Evolutionary conservation across 768 basidiomycete species (phyloP).

Genomic region (Phylloporus sp.): DNA sequence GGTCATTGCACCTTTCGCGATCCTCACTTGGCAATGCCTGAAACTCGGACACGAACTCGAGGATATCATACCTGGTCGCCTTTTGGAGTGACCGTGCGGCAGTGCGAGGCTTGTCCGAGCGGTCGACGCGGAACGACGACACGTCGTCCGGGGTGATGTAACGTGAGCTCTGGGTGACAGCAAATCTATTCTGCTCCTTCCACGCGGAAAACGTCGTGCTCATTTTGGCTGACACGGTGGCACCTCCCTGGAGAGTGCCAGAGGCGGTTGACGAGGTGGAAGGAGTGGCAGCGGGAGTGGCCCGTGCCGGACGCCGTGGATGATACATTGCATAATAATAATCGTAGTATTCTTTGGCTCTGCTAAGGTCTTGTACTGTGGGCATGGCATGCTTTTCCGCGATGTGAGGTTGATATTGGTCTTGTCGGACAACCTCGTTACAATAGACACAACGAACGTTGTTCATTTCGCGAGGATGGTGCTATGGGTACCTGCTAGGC

Average conservation of each 20-base stretch:
- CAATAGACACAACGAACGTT: constrained; percentile 15
- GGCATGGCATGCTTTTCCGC: constrained; percentile 10
- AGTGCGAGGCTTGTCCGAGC: constrained; percentile 22
- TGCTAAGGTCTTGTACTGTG: constrained; percentile 7
- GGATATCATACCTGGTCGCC: constrained; percentile 20
- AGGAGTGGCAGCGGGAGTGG: not conserved
- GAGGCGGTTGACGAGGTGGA: not conserved
- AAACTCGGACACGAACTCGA: constrained; percentile 16
- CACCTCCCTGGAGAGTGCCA: not conserved
- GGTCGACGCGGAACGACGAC: constrained; percentile 20
- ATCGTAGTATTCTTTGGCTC: constrained; percentile 1
- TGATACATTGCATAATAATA: not conserved
- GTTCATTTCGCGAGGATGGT: not conserved
- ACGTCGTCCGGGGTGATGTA: constrained; percentile 24
- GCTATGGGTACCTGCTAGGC: not conserved
- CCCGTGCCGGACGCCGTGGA: not conserved
- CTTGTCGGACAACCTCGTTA: constrained; percentile 1
- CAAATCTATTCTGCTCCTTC: constrained; percentile 10
- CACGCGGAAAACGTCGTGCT: constrained; percentile 21
- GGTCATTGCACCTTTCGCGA: constrained; percentile 16
- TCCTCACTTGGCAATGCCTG: constrained; percentile 8
- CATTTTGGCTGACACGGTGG: not conserved
- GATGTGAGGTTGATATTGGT: constrained; percentile 8
- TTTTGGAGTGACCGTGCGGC: constrained; percentile 18
- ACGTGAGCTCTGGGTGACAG: constrained; percentile 2